A percentile compares a stretch with the other conserved stretches of the same genome.
phyloP scores from a whole-genome alignment of 2,329 filamentous ascomycete species.

The Fusarium annulatum region DNA sequence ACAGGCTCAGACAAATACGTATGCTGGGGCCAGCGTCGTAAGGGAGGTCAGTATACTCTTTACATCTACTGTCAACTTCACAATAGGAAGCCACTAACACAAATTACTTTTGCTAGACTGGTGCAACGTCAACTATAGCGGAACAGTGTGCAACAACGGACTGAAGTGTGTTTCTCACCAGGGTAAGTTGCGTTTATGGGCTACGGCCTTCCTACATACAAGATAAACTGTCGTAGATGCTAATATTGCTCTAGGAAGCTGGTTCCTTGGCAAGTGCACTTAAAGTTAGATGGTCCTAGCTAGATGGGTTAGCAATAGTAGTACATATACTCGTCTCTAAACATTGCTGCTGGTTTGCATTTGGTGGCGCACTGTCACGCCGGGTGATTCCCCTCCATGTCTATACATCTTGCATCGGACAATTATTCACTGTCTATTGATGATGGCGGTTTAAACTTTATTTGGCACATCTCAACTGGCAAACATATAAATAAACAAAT shows the following conservation, averaged over 20 bases:
- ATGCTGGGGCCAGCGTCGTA: neutral
- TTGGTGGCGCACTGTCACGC: neutral
- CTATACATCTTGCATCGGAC: neutral
- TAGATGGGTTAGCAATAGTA: neutral
- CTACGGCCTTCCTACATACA: neutral
- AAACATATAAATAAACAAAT: neutral
- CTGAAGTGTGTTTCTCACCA: accelerated
- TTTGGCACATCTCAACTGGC: neutral
- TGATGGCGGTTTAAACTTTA: neutral
- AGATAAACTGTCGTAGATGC: neutral
- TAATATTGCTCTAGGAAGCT: neutral
- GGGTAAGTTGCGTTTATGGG: neutral
- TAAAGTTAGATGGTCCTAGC: no score
- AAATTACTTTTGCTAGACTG: neutral
- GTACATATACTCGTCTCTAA: neutral
- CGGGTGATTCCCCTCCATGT: neutral
- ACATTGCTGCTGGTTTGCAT: neutral
- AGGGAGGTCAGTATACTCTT: neutral
- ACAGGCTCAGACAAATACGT: neutral
- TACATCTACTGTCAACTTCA: no score
- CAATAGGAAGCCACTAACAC: neutral
- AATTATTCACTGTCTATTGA: neutral
- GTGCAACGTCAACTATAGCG: neutral
- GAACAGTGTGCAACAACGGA: neutral
- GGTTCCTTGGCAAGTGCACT: neutral